Base-by-base conservation (phyloP, 2,329 filamentous ascomycete genomes). In the Fusarium coffeatum region DNA sequence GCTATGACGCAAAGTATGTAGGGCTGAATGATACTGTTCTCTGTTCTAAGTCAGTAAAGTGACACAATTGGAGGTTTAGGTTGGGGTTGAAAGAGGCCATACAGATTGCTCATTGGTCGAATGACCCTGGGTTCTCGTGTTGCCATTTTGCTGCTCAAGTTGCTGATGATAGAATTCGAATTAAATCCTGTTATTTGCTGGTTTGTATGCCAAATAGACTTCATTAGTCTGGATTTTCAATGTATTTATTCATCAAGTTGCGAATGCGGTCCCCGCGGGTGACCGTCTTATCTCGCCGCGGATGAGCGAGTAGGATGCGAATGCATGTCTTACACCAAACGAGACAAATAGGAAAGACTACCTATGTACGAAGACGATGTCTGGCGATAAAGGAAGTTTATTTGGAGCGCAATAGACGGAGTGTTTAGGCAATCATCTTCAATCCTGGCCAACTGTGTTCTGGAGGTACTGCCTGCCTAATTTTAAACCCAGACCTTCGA, bases 41-140 rank as follows among this genome's bases (percentile, higher is more conserved):
- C 68, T 71, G n/a, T 9, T 43, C 30, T 42, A 23, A 27, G 45
- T 69, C 25, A 56, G 54, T 12, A 57, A 16, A 7, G 23, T 48
- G 28, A 37, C 30, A 53, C 30, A 34, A 28, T 20, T 66, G 30
- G 25, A 43, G 25, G 34, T 37, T n/a, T 11, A 12, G 34, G 25
- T 55, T 32, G 27, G 34, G 41, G 47, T 64, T 55, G 51, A 47
- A 16, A 22, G 37, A 30, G 27, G n/a, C 8, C n/a, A 15, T 71
- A 71, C 68, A 66, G 22, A 23, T 72, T 59, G 56, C 68, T 69
- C 68, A 71, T 69, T 62, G 68, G 68, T 47, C 68, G 68, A 48
- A 72, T 59, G 20, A 64, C 34, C 32, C 32, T 66, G 10, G 49
- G 51, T 41, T 66, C 22, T 40, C 8, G 47, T n/a, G 49, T 25